Evolutionary conservation across 2,329 filamentous ascomycete species (phyloP), one percentile per base, ranked within the genome.

Genomic region (Aphanocladium album): DNA sequence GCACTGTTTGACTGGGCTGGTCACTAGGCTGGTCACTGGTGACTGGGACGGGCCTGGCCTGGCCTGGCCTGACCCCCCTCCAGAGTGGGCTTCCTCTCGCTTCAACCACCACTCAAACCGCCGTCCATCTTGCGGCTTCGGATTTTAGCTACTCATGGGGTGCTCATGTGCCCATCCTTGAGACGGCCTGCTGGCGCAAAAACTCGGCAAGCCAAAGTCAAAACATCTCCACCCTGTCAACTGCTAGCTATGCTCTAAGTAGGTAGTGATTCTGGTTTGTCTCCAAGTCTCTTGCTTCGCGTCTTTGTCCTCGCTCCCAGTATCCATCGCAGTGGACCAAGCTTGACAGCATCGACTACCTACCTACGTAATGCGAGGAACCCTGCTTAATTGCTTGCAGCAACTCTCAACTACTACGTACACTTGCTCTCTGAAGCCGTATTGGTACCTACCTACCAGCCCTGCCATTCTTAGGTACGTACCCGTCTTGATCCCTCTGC

Each of bases 121-220:
- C 23, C 14, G 46, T 16, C 23, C 47, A 51, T 51, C 30, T 51
- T 33, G 47, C n/a, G 47, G 17, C 30, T 51, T 53, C 33, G 21
- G 35, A 25, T 27, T 53, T 53, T 50, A 50, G 45, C 41, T 49
- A 11, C 21, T 58, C 33, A 30, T 12, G 45, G 16, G 58, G 50
- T 74, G 75, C 74, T 79, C 77, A 79, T 79, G 77, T 79, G 77
- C 73, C 70, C 75, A 73, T 73, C 75, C 68, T 72, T 70, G 71
- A 77, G 74, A 66, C 67, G 69, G 71, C 35, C 47, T 33, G 33
- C 54, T 51, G 30, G 47, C 60, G 73, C 74, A 74, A 77, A 73
- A 62, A 70, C 69, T 72, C 74, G 73, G 72, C 72, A 71, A 71
- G 69, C 68, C 67, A 68, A 72, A 73, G 35, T 43, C 6, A 59